Conservation (phyloP, 148 eudicot genomes). For the Vaccinium macrocarpon region DNA sequence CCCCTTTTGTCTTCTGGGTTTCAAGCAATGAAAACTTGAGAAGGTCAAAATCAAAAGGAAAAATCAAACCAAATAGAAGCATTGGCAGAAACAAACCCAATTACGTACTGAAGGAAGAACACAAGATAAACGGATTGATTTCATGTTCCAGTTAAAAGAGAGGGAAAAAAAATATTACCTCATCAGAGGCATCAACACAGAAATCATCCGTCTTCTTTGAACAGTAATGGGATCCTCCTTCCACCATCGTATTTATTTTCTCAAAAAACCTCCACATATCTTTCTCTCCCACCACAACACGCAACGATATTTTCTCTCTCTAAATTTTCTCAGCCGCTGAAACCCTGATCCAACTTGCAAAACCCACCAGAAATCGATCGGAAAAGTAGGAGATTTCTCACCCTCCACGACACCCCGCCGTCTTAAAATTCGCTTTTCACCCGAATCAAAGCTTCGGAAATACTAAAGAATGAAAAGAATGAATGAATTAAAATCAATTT, state of each 20-base stretch:
- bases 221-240: conserved; percentile 80
- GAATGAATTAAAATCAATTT: background rate
- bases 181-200: conserved; percentile 54
- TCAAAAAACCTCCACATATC: conserved; percentile 40
- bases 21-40: conserved; percentile 3
- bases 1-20: background rate
- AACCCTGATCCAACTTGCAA: conserved; percentile 19
- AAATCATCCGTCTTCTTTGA: conserved; percentile 76
- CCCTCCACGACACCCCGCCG: background rate
- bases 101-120: background rate
- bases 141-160: background rate
- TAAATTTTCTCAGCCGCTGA: conserved; percentile 14
- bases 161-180: conserved; percentile 44
- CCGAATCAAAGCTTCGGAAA: background rate
- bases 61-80: background rate
- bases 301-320: conserved; percentile 4
- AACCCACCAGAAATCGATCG: conserved; percentile 10
- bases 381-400: background rate
- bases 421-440: background rate
- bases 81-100: conserved; percentile 5
- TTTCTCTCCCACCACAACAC: background rate
- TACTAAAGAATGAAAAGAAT: background rate
- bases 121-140: background rate
- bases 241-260: conserved; percentile 53
- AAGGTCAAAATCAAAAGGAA: background rate